phyloP scores from a whole-genome alignment of 2,329 filamentous ascomycete genomes.

The Elsinoe necatrix region DNA sequence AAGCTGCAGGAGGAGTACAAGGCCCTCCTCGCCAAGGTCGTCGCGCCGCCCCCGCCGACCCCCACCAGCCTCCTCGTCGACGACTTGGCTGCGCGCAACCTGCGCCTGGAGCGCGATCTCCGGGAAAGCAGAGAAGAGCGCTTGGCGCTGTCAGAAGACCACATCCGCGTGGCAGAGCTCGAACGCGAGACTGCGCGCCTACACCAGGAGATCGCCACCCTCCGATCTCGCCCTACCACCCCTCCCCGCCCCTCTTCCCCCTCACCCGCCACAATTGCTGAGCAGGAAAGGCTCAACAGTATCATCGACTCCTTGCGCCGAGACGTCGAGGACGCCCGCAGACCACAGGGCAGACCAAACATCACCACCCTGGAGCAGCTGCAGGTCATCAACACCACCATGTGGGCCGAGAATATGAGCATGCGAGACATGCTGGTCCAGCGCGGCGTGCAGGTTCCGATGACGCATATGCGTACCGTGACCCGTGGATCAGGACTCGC shows the following conservation, averaged over 20 bases:
- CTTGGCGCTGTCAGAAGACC: background rate
- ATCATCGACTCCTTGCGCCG: background rate
- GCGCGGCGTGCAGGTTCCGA: background rate
- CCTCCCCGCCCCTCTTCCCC: background rate
- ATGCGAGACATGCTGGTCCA: background rate
- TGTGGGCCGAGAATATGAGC: background rate
- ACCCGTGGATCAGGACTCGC: background rate
- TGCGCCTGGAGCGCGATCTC: background rate
- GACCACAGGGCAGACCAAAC: background rate
- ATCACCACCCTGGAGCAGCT: background rate
- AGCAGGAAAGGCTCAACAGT: background rate
- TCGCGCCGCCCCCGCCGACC: too few relatives aligned
- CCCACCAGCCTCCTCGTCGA: too few relatives aligned
- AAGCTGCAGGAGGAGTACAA: too few relatives aligned
- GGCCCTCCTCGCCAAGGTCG: too few relatives aligned
- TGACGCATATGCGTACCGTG: background rate
- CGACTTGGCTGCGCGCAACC: background rate
- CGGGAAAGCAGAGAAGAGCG: background rate
- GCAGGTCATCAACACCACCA: background rate
- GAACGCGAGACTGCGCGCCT: too few relatives aligned
- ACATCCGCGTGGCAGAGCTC: background rate
- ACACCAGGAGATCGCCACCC: background rate
- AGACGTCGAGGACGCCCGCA: background rate
- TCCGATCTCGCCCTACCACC: background rate
- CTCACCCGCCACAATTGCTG: background rate